Conservation (phyloP, 108 stramenopile species). For the Discostella pseudostelligera region DNA sequence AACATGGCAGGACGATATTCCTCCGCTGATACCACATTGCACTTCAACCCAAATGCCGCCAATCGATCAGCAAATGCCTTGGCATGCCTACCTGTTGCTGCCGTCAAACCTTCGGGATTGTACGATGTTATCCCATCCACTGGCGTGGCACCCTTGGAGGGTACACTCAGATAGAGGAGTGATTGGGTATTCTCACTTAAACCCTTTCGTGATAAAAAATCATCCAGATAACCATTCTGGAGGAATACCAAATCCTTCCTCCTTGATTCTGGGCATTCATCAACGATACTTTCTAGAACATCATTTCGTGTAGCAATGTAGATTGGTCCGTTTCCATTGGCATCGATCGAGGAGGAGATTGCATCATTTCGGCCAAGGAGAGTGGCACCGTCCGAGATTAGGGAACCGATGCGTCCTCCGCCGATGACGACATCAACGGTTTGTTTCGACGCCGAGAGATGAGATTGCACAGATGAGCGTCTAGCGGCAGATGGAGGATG, state of each 20-base stretch:
- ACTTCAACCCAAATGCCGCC: slow-evolving; percentile 66
- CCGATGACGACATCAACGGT: slow-evolving; percentile 54
- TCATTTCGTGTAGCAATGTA: slow-evolving; percentile 92
- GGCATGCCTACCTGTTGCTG: slow-evolving; percentile 82
- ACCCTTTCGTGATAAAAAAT: slow-evolving; percentile 66
- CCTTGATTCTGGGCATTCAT: slow-evolving; percentile 68
- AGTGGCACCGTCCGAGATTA: slow-evolving; percentile 56
- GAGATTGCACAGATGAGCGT: neutral
- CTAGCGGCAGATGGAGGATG: neutral
- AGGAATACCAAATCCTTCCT: slow-evolving; percentile 89
- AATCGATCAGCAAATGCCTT: slow-evolving; percentile 80
- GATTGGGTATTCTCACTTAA: slow-evolving; percentile 81
- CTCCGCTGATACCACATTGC: slow-evolving; percentile 65
- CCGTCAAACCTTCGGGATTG: slow-evolving; percentile 92
- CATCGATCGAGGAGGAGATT: slow-evolving; percentile 45
- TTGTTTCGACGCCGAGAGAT: slow-evolving; percentile 14
- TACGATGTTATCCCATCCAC: slow-evolving; percentile 87
- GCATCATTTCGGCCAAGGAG: slow-evolving; percentile 60
- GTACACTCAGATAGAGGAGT: slow-evolving; percentile 83
- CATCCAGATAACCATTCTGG: slow-evolving; percentile 90
- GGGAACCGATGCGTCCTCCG: slow-evolving; percentile 70
- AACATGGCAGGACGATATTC: slow-evolving; percentile 81
- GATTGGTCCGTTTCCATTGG: slow-evolving; percentile 70
- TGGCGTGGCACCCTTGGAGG: slow-evolving; percentile 79
- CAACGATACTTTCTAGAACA: slow-evolving; percentile 81